Base-by-base conservation (phyloP, 1,284 basidiomycete genomes). In the Kalmanozyma brasiliensis region DNA sequence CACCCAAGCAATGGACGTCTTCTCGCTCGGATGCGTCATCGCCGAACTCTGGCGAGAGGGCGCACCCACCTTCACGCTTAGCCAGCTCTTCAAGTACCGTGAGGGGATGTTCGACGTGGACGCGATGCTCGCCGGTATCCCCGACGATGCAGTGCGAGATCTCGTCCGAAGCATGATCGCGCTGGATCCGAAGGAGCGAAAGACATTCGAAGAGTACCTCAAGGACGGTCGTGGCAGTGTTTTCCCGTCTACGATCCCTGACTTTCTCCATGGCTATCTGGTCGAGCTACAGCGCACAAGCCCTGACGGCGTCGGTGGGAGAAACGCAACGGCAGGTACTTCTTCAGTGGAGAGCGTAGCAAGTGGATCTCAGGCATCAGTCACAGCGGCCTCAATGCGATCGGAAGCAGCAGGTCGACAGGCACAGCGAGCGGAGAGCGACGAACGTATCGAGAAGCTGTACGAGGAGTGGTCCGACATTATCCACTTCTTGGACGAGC, bases 21-120 rank as follows among this genome's bases (percentile, higher is more conserved):
- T 98, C 80, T 93, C 93, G 62, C 88, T 89, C 0, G 96, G 96
- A 29, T 98, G 95, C 82, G 94, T 98, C 16, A 88, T 98, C 30
- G 93, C 94, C 1, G 96, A 99, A 83, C 86, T 98, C 61, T 98
- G 96, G 85, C 86, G 94, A 37, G 96, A 99, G 80, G 96, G 96
- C 0, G 89, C 91, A 0, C 92, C 92, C 1, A 87, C 96, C 34
- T 98, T 98, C 84, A 95, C 92, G 0, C 86, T 98, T 41, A 93
- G 91, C 78, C 95, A 98, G 80, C 85, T 99, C 48, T 98, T 93
- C 87, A 94, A 95, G 81, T 99, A 96, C 76, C 86, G 93, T 20
- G 89, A 91, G 71, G 92, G 92, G 2, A 90, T 94, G 70, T 87
- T 91, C 57, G 89, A 87, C 51, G 86, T 95, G 4, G 91, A 94